phyloP scores from a whole-genome alignment of 2,329 filamentous ascomycete species.

The Mycosphaerella sp. region DNA sequence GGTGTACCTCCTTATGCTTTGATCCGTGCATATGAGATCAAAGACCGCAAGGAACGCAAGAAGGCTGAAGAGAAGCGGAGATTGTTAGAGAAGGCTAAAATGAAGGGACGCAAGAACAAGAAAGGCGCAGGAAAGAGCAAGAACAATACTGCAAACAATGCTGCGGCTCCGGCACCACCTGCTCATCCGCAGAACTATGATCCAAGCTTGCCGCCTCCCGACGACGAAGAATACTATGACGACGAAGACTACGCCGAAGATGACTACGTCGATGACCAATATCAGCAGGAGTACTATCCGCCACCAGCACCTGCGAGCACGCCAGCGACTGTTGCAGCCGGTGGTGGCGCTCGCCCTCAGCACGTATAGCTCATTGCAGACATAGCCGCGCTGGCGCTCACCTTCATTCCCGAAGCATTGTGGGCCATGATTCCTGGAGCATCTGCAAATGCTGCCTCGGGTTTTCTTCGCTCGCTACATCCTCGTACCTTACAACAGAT shows the following conservation, averaged over 20 bases:
- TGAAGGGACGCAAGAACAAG: constrained; percentile 84
- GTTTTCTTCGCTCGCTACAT: background rate
- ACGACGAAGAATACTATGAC: constrained; percentile 32
- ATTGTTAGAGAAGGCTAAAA: constrained; percentile 85
- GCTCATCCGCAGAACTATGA: constrained; percentile 26
- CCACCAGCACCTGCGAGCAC: constrained; percentile 23
- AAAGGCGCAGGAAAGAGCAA: constrained; percentile 62
- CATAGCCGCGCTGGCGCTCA: constrained; percentile 14
- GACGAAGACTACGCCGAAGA: constrained; percentile 29
- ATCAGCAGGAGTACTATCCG: constrained; percentile 24
- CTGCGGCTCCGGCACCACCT: constrained; percentile 16
- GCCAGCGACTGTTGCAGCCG: constrained; percentile 14
- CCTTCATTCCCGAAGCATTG: background rate
- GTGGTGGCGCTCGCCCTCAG: constrained; percentile 12
- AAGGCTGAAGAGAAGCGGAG: constrained; percentile 80
- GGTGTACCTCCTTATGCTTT: constrained; percentile 77
- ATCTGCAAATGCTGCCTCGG: background rate
- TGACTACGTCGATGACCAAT: constrained; percentile 23
- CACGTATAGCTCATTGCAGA: constrained; percentile 21
- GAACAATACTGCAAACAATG: constrained; percentile 24
- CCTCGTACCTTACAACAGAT: background rate
- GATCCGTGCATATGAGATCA: constrained; percentile 88
- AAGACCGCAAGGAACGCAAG: constrained; percentile 78
- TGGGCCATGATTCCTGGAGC: background rate
- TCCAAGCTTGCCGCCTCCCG: constrained; percentile 27